Base-by-base conservation (phyloP, 2,329 filamentous ascomycete genomes). In the Cladosporium sp. region DNA sequence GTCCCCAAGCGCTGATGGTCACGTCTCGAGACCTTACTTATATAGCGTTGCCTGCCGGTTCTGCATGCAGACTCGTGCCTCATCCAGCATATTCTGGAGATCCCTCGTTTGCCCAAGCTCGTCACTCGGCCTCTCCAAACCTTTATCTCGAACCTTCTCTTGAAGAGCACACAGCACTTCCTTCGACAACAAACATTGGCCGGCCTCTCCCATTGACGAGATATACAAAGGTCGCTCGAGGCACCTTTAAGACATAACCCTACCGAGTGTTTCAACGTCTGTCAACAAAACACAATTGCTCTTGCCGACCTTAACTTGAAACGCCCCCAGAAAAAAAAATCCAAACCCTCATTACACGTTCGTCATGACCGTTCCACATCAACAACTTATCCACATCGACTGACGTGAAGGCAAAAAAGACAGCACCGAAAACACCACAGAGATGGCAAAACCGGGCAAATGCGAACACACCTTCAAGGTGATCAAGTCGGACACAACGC, bases 401-500 rank as follows among this genome's bases (percentile, higher is more conserved):
- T 7, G 6, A 9, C 6, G 7, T 13, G 22, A 38, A 17, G 19
- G n/a, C 37, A 29, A 29, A 15, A 15, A 27, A 39, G n/a, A n/a
- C n/a, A n/a, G n/a, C 12, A 47, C 4, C 9, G 5, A 7, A 17
- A n/a, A 19, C 38, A 19, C 42, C 37, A 51, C 32, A 37, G 53
- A 51, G 61, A 77, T 77, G 74, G 74, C 74, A 51, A 70, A 71
- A 52, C 69, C 73, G 22, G 71, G 68, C 50, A 72, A 64, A 61
- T 78, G 75, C 68, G 63, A 71, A 43, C 75, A 78, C 61, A 60
- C 61, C 32, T 78, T 75, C 69, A 71, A 72, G 57, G 68, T 75
- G 62, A 74, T 77, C 69, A 77, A 77, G 60, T 75, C 73, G 18
- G 73, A 76, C 61, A 76, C 72, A 12, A 75, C 71, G 4, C 64